phyloP scores from a whole-genome alignment of 1,139 yeast species.

The Petasospora fabianii region DNA sequence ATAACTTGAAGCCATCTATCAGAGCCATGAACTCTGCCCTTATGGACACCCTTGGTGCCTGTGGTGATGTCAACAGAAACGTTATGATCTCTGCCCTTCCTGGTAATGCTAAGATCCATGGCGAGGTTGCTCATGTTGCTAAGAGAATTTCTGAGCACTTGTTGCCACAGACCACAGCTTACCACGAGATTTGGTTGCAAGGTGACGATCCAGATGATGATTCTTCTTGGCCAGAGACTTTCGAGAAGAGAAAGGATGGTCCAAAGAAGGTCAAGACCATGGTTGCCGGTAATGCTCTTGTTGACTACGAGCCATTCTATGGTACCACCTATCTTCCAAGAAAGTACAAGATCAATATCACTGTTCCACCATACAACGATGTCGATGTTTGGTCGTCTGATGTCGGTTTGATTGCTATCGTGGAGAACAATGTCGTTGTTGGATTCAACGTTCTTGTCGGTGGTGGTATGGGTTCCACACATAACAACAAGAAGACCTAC shows the following conservation, averaged over 20 bases:
- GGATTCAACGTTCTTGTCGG: constrained; percentile 93
- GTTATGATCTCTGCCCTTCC: constrained; percentile 92
- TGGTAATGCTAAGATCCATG: constrained; percentile 75
- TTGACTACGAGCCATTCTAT: constrained; percentile 82
- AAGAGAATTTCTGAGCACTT: constrained; percentile 71
- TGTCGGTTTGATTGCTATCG: constrained; percentile 87
- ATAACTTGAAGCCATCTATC: constrained; percentile 82
- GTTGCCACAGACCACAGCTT: constrained; percentile 89
- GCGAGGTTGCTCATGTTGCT: constrained; percentile 65
- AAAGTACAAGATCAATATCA: constrained; percentile 91
- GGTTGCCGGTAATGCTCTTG: constrained; percentile 84
- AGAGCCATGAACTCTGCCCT: constrained; percentile 89
- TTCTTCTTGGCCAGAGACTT: constrained; percentile 63
- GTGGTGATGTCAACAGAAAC: constrained; percentile 98
- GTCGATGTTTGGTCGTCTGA: constrained; percentile 97
- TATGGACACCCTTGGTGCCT: constrained; percentile 94
- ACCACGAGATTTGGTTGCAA: constrained; percentile 94
- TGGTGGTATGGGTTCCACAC: constrained; percentile 99
- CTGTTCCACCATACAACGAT: constrained; percentile 96
- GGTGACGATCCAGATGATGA: constrained; percentile 72
- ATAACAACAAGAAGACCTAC: constrained; percentile 93
- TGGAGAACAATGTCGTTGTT: constrained; percentile 50
- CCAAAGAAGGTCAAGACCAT: constrained; percentile 77
- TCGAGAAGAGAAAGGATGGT: constrained; percentile 72
- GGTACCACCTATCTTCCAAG: constrained; percentile 89